Percentiles rank a stretch among this genome's conserved stretches.
These are phyloP conservation scores for Rubia balearica DNA, from an alignment of 305 asterid species.

Conservation along the genomic window DNA sequence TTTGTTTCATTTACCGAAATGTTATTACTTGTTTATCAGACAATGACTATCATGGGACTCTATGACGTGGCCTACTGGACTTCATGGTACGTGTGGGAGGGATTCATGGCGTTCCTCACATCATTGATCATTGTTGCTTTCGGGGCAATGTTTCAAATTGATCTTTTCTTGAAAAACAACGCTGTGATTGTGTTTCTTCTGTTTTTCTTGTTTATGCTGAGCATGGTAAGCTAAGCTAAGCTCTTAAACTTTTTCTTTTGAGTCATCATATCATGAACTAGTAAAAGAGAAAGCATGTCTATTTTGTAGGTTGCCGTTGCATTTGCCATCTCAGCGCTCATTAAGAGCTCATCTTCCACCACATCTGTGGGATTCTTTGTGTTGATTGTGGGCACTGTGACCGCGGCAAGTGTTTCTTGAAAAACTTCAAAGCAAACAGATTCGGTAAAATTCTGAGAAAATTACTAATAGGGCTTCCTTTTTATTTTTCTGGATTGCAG, in stretches of 20 bases:
- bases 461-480: conserved; percentile 11
- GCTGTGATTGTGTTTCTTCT: conserved; percentile 26
- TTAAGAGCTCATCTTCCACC: conserved; percentile 31
- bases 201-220: conserved; percentile 35
- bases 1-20: neutral
- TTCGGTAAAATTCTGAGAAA: conserved; percentile 21
- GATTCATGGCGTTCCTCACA: conserved; percentile 28
- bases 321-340: conserved; percentile 27
- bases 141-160: conserved; percentile 29
- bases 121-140: conserved; percentile 30
- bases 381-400: conserved; percentile 66
- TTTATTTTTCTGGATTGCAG: conserved; percentile 52
- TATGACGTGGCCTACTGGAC: conserved; percentile 39
- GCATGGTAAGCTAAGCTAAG: conserved; percentile 27
- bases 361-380: conserved; percentile 53
- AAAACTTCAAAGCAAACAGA: neutral
- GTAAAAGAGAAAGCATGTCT: neutral
- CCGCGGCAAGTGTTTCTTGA: conserved; percentile 50
- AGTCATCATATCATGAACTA: neutral
- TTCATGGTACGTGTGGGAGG: conserved; percentile 40
- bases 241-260: neutral
- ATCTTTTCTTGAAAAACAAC: conserved; percentile 30
- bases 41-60: conserved; percentile 43
- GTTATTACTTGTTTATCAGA: conserved; percentile 21
- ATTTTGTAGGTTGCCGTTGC: conserved; percentile 31